A percentile compares a stretch with the other conserved stretches of the same genome.
These are phyloP conservation scores for Monosporascus sp. DNA, from an alignment of 2,329 filamentous ascomycete genomes.

Conservation along the genomic window DNA sequence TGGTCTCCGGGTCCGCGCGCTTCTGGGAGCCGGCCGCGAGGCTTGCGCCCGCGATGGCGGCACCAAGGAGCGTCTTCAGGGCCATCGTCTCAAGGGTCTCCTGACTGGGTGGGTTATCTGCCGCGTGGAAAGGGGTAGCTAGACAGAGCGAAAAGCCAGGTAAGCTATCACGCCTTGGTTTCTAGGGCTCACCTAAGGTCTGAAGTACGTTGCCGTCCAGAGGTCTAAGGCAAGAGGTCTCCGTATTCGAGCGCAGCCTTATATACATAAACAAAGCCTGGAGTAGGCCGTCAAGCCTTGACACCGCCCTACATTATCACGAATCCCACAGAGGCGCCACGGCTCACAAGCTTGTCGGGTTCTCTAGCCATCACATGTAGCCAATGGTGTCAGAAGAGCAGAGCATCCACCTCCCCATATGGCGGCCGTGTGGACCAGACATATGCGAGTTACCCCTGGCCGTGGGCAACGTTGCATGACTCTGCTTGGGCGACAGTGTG, in stretches of 20 bases:
- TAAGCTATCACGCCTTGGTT: no score
- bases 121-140: not conserved
- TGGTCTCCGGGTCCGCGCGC: slow-evolving; percentile 15
- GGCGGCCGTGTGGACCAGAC: not conserved
- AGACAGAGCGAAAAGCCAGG: not conserved
- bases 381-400: not conserved
- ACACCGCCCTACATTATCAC: no score
- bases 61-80: not conserved
- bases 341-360: no score
- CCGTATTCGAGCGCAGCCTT: no score
- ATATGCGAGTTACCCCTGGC: not conserved
- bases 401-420: not conserved
- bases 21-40: not conserved
- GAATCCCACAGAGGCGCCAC: no score
- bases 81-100: not conserved
- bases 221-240: no score
- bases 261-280: no score
- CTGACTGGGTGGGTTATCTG: not conserved
- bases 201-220: no score
- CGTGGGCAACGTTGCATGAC: not conserved
- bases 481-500: not conserved
- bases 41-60: not conserved
- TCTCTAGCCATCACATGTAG: not conserved
- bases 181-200: no score
- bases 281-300: no score